phyloP scores from a whole-genome alignment of 352 stramenopile genomes.

The Globisporangium yorkense region DNA sequence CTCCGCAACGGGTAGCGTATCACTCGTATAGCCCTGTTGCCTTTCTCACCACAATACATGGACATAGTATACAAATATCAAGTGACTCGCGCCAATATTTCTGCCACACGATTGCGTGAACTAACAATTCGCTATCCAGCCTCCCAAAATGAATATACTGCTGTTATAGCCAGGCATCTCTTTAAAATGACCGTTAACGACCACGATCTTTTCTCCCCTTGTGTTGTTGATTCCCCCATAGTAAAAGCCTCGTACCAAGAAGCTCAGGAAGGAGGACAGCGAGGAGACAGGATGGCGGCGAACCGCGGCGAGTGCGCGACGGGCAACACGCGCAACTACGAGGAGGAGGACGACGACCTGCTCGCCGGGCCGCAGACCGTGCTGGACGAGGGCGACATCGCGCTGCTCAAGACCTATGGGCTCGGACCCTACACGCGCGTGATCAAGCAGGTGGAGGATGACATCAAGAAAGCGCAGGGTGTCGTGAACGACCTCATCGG shows the following conservation, averaged over 20 bases:
- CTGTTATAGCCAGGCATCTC: no score
- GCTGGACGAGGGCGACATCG: constrained; percentile 95
- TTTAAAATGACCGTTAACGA: no score
- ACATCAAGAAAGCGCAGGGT: constrained; percentile 97
- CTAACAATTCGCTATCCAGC: neutral
- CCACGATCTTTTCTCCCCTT: neutral
- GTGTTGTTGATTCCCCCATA: neutral
- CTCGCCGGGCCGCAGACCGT: constrained; percentile 71
- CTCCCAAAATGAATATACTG: no score
- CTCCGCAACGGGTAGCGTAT: neutral
- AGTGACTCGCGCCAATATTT: neutral
- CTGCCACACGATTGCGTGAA: neutral
- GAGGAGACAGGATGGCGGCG: constrained; percentile 12
- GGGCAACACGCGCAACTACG: constrained; percentile 93
- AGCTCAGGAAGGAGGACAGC: neutral
- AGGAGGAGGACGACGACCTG: constrained; percentile 90
- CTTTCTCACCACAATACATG: neutral
- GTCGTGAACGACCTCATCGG: constrained; percentile 90
- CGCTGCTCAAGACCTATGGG: constrained; percentile 98
- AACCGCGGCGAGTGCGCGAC: constrained; percentile 93
- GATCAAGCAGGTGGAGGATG: constrained; percentile 98
- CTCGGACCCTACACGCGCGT: constrained; percentile 94
- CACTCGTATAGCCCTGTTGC: neutral
- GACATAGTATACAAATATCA: neutral
- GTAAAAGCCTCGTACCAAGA: neutral